phyloP scores from a whole-genome alignment of 257 asterid genomes.

The Echium plantagineum region DNA sequence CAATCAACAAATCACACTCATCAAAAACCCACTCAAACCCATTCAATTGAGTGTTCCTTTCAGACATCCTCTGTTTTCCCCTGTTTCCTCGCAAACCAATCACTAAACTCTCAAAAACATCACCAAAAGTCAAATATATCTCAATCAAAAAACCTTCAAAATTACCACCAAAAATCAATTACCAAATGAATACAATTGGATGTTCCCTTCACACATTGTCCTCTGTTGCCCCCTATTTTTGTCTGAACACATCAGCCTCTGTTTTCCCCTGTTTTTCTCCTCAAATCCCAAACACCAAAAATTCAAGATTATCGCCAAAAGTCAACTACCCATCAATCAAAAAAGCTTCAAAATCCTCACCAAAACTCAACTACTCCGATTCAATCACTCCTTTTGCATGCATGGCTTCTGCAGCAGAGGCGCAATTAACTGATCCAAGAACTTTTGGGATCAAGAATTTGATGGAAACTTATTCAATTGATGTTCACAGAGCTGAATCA shows the following conservation, averaged over 20 bases:
- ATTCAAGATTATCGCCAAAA: conserved; percentile 5
- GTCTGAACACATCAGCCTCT: conserved; percentile 15
- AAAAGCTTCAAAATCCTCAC: not conserved
- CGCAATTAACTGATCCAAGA: conserved; percentile 15
- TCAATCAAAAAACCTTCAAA: too few species aligned
- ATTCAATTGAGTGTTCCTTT: too few species aligned
- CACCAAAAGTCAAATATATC: too few species aligned
- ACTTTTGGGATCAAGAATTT: conserved; percentile 55
- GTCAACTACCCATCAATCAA: too few species aligned
- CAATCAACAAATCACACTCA: too few species aligned
- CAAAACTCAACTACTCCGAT: not conserved
- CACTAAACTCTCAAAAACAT: too few species aligned
- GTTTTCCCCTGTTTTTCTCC: conserved; percentile 10
- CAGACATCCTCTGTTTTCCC: too few species aligned
- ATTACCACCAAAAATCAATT: too few species aligned
- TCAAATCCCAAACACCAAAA: not conserved
- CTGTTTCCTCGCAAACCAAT: too few species aligned
- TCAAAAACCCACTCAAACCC: too few species aligned
- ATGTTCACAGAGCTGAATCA: conserved; percentile 71
- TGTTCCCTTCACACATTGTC: conserved; percentile 19
- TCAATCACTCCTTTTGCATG: conserved; percentile 23
- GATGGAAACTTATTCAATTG: conserved; percentile 49
- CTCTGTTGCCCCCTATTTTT: conserved; percentile 14
- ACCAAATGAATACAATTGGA: conserved; percentile 30
- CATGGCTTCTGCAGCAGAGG: conserved; percentile 25